Evolutionary conservation across 371 early-diverging fungal species (phyloP), one percentile per base, ranked within the genome.

Genomic region (Batrachochytrium dendrobatidis): DNA sequence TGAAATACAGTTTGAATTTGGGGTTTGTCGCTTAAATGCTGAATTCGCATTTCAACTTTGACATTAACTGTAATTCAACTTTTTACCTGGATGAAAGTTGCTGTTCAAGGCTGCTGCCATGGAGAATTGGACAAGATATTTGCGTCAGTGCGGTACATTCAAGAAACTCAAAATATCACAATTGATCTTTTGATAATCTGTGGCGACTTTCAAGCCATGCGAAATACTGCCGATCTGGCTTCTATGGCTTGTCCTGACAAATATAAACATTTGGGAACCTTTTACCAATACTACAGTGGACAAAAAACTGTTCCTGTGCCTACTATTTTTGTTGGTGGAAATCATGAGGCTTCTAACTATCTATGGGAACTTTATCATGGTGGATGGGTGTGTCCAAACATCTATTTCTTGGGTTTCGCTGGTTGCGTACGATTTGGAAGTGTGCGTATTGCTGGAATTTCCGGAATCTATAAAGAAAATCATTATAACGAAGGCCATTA

Each of bases 321-420:
- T 0, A 96, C 98, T 1, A 61, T 98, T 1, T 92, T 97, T 67
- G 85, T 98, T 58, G 99, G 99, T 4, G 99, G 99, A 18, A 98
- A 98, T 69, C 99, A 98, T 65, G 99, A 98, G 73, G 90, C 95
- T 0, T 86, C 88, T 34, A 89, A 86, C 63, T 91, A 94, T 64
- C 68, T 95, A 32, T 88, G 87, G 81, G 98, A 98, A 73, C 74
- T 97, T 78, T 86, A 86, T 66, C 85, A 91, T 62, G 97, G 98
- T 22, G 99, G 99, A n/a, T 98, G 94, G 94, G 92, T 92, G 0
- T 82, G 84, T 45, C 85, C 86, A 18, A 90, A 94, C 61, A 94
- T 98, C 26, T 98, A 93, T 72, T 98, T 85, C 67, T 69, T 98
- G 33, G 99, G 99, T 4, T 77, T 72, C 58, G 84, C 88, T 1